A percentile compares a stretch with the other conserved stretches of the same genome.
Evolutionary conservation across 1,284 basidiomycete genomes (phyloP).

Genomic region (Leccinum ponderosum): DNA sequence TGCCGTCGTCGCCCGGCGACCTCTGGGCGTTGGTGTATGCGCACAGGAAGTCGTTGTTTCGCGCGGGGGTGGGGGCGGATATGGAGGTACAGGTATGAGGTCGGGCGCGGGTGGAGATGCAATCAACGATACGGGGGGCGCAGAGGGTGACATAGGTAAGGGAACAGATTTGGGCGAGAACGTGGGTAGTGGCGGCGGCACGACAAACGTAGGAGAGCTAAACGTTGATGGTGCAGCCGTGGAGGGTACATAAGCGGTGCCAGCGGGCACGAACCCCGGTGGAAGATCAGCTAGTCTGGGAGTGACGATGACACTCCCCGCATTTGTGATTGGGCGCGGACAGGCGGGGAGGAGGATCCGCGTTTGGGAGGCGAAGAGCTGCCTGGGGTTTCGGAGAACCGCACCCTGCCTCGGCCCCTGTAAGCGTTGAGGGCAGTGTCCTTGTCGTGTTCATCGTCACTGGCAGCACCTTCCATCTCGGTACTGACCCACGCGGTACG

Average conservation of each 20-base stretch:
- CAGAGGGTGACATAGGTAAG: slow-evolving; percentile 8
- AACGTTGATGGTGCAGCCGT: background rate
- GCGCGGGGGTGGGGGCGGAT: slow-evolving; percentile 32
- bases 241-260: slow-evolving; percentile 6
- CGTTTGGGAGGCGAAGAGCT: slow-evolving; percentile 18
- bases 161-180: slow-evolving; percentile 19
- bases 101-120: slow-evolving; percentile 8
- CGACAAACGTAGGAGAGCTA: slow-evolving; percentile 19
- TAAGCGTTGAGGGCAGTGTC: slow-evolving; percentile 15
- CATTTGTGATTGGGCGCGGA: slow-evolving; percentile 1
- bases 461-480: slow-evolving; percentile 26
- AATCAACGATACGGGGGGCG: background rate
- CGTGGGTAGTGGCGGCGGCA: slow-evolving; percentile 10
- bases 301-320: slow-evolving; percentile 9
- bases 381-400: slow-evolving; percentile 12
- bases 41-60: slow-evolving; percentile 10
- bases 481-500: slow-evolving; percentile 31
- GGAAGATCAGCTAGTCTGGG: slow-evolving; percentile 21
- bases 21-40: too few relatives aligned
- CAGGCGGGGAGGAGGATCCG: slow-evolving; percentile 10
- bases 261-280: slow-evolving; percentile 27
- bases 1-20: too few relatives aligned
- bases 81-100: slow-evolving; percentile 12
- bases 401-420: slow-evolving; percentile 13
- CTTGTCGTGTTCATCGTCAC: slow-evolving; percentile 21